phyloP scores from a whole-genome alignment of 768 basidiomycete genomes.

The Pulveroboletus frians region DNA sequence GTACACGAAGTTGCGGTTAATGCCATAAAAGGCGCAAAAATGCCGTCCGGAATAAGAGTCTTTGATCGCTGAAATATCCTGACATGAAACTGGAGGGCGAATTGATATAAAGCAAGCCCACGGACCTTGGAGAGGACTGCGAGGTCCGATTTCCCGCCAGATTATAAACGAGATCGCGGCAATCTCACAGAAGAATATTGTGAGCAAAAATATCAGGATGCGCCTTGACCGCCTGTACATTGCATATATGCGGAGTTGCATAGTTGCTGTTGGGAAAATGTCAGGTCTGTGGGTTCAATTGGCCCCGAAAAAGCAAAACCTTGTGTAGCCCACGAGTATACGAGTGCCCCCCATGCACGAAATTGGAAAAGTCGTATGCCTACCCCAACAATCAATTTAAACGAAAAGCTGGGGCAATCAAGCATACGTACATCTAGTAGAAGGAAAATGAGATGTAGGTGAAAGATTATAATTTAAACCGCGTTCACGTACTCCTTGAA shows the following conservation, averaged over 20 bases:
- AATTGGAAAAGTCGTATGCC: slow-evolving; percentile 27
- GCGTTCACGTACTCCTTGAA: slow-evolving; percentile 21
- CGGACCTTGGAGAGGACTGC: slow-evolving; percentile 20
- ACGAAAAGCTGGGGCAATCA: background rate
- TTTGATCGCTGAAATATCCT: slow-evolving; percentile 6
- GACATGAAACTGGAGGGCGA: background rate
- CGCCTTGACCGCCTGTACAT: slow-evolving; percentile 26
- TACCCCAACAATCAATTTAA: slow-evolving; percentile 4
- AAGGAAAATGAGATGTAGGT: background rate
- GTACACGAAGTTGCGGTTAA: slow-evolving; percentile 20
- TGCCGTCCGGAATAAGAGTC: background rate
- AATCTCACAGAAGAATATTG: slow-evolving; percentile 21
- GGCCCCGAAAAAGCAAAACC: slow-evolving; percentile 10
- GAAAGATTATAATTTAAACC: background rate
- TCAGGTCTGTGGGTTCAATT: slow-evolving; percentile 1
- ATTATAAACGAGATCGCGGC: slow-evolving; percentile 22
- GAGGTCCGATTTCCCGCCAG: slow-evolving; percentile 24
- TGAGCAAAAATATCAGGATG: slow-evolving; percentile 17
- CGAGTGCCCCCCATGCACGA: slow-evolving; percentile 31
- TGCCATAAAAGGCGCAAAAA: slow-evolving; percentile 22
- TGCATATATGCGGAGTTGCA: slow-evolving; percentile 32
- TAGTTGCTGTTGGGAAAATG: slow-evolving; percentile 18
- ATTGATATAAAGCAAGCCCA: background rate
- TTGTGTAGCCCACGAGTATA: slow-evolving; percentile 30
- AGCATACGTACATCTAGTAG: slow-evolving; percentile 19